A percentile compares a stretch with the other conserved stretches of the same genome.
These are phyloP conservation scores for Paramyrothecium sp. DNA, from an alignment of 2,329 filamentous ascomycete genomes.

Conservation along the genomic window DNA sequence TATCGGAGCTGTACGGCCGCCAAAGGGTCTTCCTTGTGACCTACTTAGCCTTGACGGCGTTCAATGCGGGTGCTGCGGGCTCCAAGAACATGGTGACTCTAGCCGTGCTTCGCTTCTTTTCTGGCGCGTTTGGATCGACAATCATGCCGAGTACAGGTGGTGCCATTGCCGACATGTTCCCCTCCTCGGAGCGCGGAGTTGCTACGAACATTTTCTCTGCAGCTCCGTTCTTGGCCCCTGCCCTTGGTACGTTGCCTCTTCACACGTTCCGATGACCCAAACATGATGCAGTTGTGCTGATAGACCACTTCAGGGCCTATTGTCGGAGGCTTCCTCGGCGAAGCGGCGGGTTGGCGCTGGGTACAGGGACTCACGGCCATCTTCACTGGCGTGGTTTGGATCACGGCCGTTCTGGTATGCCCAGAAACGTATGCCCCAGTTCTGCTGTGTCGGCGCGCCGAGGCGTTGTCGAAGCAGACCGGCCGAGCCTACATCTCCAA, in stretches of 20 bases:
- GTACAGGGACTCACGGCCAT: conserved; percentile 61
- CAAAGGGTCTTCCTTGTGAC: conserved; percentile 59
- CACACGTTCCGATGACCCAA: not conserved
- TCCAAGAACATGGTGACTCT: conserved; percentile 57
- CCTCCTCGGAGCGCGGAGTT: conserved; percentile 50
- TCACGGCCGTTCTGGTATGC: conserved; percentile 46
- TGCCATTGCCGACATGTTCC: conserved; percentile 63
- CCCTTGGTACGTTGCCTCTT: conserved; percentile 35
- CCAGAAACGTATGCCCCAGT: conserved; percentile 62
- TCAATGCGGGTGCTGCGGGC: conserved; percentile 59
- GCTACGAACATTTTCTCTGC: conserved; percentile 60
- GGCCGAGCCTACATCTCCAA: conserved; percentile 56
- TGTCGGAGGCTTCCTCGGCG: conserved; percentile 60
- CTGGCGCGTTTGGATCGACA: conserved; percentile 60
- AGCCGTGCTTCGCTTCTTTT: conserved; percentile 68
- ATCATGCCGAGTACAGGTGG: conserved; percentile 63
- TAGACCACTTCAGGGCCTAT: conserved; percentile 46
- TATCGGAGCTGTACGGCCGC: conserved; percentile 63
- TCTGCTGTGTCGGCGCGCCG: conserved; percentile 51
- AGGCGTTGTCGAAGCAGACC: conserved; percentile 46
- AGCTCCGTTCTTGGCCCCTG: conserved; percentile 64
- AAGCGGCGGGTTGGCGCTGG: conserved; percentile 63
- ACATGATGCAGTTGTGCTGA: not conserved
- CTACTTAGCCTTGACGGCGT: conserved; percentile 56
- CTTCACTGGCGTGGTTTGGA: conserved; percentile 59